Evolutionary conservation across 2,329 filamentous ascomycete species (phyloP), one percentile per base, ranked within the genome.

Genomic region (Albophoma yamanashiensis): DNA sequence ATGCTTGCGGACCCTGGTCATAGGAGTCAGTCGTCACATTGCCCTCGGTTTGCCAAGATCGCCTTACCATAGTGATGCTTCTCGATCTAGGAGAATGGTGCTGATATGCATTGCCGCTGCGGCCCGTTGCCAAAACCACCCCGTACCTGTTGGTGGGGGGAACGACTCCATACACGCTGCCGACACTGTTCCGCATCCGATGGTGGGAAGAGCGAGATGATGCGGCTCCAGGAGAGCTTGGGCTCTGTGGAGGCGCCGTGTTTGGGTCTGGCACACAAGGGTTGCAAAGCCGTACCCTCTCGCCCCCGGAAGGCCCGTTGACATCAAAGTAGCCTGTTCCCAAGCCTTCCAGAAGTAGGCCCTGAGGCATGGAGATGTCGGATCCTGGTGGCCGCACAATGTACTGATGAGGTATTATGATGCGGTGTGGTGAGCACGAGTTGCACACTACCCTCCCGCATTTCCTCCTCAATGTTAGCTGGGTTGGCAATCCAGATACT

Each of bases 381-480:
- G 72, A 63, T 60, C 71, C 79, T 1, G 89, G 88, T 3, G 90
- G 89, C 56, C 88, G 88, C 34, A 97, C 92, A 64, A 97, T 96
- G 71, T 91, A 97, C 70, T 94, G 90, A 64, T 92, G 84, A 1
- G 93, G 93, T 64, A 97, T 97, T 4, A 90, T 96, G 70, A 97
- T 97, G 62, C 92, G 85, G 73, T 97, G 93, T 4, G 93, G 93
- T 3, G 93, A 97, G 76, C 93, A 97, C 25, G 85, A 81, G 61
- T 87, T 86, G 74, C 93, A 97, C 31, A 97, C 93, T 11, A 97
- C 92, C 62, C 92, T 82, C 55, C 93, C 93, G 71, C 93, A 97
- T 82, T 96, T 97, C 66, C 87, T 89, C 56, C 4, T 25, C 17
- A n/a, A 17, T 8, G 55, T 69, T 55, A 68, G 65, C 58, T 39